phyloP scores from a whole-genome alignment of 2,329 filamentous ascomycete genomes.

The Clarireedia monteithiana region DNA sequence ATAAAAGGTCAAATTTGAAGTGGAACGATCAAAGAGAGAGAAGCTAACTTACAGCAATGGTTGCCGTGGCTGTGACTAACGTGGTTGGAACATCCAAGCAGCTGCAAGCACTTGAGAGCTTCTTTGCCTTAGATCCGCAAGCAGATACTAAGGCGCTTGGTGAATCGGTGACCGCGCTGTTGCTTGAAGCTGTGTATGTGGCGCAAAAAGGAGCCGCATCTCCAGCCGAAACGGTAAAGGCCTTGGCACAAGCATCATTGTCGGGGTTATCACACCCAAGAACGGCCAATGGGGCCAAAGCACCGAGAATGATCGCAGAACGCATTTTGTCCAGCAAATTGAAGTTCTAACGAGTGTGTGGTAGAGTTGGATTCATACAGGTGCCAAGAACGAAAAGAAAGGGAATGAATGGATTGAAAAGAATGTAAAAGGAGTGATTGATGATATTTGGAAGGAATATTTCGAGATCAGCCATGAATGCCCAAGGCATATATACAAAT shows the following conservation, averaged over 20 bases:
- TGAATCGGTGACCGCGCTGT: conserved; percentile 5
- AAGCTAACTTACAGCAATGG: background rate
- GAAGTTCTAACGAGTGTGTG: background rate
- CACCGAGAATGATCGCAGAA: conserved; percentile 12
- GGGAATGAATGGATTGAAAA: background rate
- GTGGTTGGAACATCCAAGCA: conserved; percentile 8
- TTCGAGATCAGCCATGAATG: too few species aligned
- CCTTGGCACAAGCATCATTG: conserved; percentile 13
- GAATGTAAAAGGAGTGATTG: conserved; percentile 1
- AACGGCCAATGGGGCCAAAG: conserved; percentile 10
- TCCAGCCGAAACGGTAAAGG: background rate
- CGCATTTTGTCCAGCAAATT: conserved; percentile 12
- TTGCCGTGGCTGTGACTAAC: background rate
- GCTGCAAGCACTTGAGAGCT: conserved; percentile 16
- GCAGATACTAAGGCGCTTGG: conserved; percentile 8
- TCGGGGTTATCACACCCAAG: conserved; percentile 12
- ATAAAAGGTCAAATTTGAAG: too few species aligned
- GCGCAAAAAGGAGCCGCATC: conserved; percentile 10
- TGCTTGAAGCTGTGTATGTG: conserved; percentile 9
- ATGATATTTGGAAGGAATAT: background rate
- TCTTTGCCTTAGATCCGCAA: conserved; percentile 13
- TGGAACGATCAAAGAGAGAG: background rate
- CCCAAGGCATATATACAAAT: too few species aligned
- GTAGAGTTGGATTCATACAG: background rate
- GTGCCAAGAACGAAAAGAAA: background rate